These are phyloP conservation scores for Aspergillus tamarii DNA, from an alignment of 2,329 filamentous ascomycete species.

Conservation along the genomic window DNA sequence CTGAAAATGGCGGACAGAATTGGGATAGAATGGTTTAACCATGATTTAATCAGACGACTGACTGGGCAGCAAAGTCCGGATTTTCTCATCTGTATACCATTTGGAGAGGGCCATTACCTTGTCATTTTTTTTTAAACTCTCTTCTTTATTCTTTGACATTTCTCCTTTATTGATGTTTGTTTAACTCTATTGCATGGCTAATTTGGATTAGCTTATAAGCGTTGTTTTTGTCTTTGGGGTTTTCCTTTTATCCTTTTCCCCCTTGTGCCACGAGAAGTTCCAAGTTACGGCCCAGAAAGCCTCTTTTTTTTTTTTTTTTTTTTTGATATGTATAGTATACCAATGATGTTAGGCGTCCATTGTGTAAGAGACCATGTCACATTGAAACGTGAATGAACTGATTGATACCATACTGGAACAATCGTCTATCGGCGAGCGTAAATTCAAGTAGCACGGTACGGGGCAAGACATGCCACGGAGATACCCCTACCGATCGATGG, in stretches of 20 bases:
- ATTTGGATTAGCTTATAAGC: not conserved
- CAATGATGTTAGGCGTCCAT: not conserved
- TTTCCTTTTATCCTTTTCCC: not conserved
- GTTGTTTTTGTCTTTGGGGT: not conserved
- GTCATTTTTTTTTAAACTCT: not conserved
- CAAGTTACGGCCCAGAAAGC: not conserved
- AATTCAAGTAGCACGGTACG: not conserved
- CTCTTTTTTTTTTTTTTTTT: not conserved
- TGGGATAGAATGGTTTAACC: slow-evolving; percentile 13
- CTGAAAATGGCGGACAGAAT: slow-evolving; percentile 15
- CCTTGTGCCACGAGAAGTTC: not conserved
- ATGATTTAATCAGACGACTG: not conserved
- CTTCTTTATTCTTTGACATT: not conserved
- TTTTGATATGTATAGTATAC: slow-evolving; percentile 10
- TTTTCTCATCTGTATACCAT: slow-evolving; percentile 4
- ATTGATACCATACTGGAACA: slow-evolving; percentile 5
- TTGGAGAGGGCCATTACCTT: not conserved
- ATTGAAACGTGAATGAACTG: slow-evolving; percentile 6
- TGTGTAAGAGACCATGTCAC: slow-evolving; percentile 6
- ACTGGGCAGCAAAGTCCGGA: not conserved
- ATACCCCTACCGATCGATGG: not conserved
- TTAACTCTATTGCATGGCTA: not conserved
- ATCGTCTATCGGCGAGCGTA: not conserved
- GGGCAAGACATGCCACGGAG: not conserved
- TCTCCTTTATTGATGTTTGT: not conserved